These are phyloP conservation scores for Agaricales sp. DNA, from an alignment of 1,284 basidiomycete genomes.

Conservation along the genomic window DNA sequence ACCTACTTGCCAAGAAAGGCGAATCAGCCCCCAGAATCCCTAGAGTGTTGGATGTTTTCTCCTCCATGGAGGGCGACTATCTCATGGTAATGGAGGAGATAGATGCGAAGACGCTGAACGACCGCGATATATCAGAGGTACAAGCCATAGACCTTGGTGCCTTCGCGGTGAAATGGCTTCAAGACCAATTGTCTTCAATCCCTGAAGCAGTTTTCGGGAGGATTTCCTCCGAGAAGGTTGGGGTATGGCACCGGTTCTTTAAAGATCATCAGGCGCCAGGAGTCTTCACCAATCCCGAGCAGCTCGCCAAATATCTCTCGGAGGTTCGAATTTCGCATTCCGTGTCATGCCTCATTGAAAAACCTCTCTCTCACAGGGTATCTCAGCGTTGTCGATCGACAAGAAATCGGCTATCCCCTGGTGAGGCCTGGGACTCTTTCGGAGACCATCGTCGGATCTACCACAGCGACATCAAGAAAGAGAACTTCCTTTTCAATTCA, in stretches of 20 bases:
- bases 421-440: neutral
- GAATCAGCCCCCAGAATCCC: slow-evolving; percentile 2
- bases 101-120: neutral
- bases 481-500: slow-evolving; percentile 10
- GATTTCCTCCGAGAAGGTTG: neutral
- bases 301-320: neutral
- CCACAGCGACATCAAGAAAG: slow-evolving; percentile 10
- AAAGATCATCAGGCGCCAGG: neutral
- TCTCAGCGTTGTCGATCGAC: neutral
- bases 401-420: neutral
- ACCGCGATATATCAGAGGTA: neutral
- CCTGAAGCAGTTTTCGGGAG: slow-evolving; percentile 1
- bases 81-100: slow-evolving; percentile 2
- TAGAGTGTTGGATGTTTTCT: neutral
- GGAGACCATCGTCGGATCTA: slow-evolving; percentile 4
- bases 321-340: neutral
- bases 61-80: too few species aligned
- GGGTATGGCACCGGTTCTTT: neutral
- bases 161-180: slow-evolving; percentile 1
- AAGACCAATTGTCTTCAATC: neutral
- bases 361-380: neutral
- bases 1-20: neutral
- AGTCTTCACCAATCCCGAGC: neutral
- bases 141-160: neutral
- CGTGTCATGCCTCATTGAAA: neutral